A percentile compares a stretch with the other conserved stretches of the same genome.
Evolutionary conservation across 2,329 filamentous ascomycete species (phyloP).

Genomic region (Sclerotinia sclerotiorum): DNA sequence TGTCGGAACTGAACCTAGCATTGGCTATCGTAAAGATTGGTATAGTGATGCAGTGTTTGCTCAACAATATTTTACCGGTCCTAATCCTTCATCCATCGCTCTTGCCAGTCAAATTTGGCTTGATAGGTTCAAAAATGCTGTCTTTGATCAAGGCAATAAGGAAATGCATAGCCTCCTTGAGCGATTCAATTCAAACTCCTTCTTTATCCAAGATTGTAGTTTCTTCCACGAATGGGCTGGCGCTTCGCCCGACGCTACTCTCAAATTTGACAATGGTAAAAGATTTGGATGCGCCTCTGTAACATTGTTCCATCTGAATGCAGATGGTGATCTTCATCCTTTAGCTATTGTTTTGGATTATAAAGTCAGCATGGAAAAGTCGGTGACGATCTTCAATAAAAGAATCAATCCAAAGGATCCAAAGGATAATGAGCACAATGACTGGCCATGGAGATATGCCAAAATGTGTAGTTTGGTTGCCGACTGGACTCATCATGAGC

Average conservation of each 20-base stretch:
- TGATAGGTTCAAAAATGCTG: conserved; percentile 28
- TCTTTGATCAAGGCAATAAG: conserved; percentile 26
- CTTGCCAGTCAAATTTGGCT: conserved; percentile 29
- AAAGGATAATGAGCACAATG: conserved; percentile 42
- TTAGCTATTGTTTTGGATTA: conserved; percentile 52
- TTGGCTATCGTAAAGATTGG: conserved; percentile 33
- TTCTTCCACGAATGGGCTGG: conserved; percentile 33
- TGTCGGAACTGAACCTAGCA: conserved; percentile 18
- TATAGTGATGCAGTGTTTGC: conserved; percentile 44
- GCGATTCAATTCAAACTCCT: conserved; percentile 23
- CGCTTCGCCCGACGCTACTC: conserved; percentile 8
- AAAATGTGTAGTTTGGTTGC: conserved; percentile 20
- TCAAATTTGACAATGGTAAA: conserved; percentile 27
- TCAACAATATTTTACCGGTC: conserved; percentile 45
- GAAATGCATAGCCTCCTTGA: conserved; percentile 26
- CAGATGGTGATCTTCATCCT: conserved; percentile 49
- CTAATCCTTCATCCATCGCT: conserved; percentile 38
- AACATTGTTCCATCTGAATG: conserved; percentile 46
- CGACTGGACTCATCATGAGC: conserved; percentile 22
- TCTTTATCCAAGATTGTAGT: conserved; percentile 37
- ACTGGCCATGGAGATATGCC: conserved; percentile 50
- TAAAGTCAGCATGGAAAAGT: conserved; percentile 45
- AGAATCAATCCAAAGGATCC: conserved; percentile 42
- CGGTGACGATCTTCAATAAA: conserved; percentile 52
- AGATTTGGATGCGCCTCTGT: conserved; percentile 44